These are phyloP conservation scores for Penicillium digitatum DNA, from an alignment of 2,329 filamentous ascomycete genomes.

Conservation along the genomic window DNA sequence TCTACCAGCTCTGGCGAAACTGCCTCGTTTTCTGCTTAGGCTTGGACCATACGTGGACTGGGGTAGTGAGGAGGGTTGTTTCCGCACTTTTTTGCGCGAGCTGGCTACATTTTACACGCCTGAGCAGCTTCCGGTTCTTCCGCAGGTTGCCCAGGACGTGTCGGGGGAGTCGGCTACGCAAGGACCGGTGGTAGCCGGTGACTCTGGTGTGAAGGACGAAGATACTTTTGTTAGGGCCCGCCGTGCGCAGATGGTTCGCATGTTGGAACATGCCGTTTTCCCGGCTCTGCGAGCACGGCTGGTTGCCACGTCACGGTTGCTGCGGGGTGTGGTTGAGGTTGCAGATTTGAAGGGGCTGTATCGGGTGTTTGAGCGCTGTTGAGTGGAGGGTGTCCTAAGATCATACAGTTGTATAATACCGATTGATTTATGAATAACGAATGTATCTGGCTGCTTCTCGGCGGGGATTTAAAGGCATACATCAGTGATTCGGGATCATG, in stretches of 20 bases:
- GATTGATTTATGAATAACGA: neutral
- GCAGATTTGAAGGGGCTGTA: slow-evolving; percentile 92
- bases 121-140: slow-evolving; percentile 65
- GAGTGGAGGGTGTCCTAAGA: slow-evolving; percentile 22
- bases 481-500: neutral
- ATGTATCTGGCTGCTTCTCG: neutral
- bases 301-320: slow-evolving; percentile 72
- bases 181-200: slow-evolving; percentile 7
- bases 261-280: slow-evolving; percentile 82
- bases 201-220: slow-evolving; percentile 39
- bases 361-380: slow-evolving; percentile 91
- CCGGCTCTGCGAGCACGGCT: slow-evolving; percentile 80
- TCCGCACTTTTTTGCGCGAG: slow-evolving; percentile 78
- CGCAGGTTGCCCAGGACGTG: neutral
- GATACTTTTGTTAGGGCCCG: slow-evolving; percentile 48
- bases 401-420: neutral
- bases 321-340: slow-evolving; percentile 77
- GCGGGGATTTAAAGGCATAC: neutral
- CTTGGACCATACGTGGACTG: slow-evolving; percentile 87
- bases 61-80: slow-evolving; percentile 79
- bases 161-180: neutral
- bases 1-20: slow-evolving; percentile 75
- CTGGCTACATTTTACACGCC: slow-evolving; percentile 87
- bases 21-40: slow-evolving; percentile 81
- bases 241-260: slow-evolving; percentile 65